These are phyloP conservation scores for Jaltomata sinuosa DNA, from an alignment of 257 asterid species.

Conservation along the genomic window DNA sequence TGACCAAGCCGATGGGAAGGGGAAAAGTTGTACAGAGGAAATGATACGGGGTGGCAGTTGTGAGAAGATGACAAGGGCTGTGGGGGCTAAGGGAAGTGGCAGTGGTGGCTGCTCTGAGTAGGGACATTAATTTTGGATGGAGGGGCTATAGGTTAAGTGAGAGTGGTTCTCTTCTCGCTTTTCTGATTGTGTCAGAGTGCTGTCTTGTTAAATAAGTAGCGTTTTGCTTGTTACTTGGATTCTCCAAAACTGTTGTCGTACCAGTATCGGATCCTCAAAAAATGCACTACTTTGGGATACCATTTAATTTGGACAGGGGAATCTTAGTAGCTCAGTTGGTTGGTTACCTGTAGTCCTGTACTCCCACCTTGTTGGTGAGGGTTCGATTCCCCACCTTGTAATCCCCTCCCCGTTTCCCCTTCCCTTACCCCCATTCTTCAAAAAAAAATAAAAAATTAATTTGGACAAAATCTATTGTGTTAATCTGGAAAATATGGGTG, in stretches of 20 bases:
- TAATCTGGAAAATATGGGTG: not conserved
- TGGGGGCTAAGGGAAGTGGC: not conserved
- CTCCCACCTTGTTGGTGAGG: too few relatives aligned
- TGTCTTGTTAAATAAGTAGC: not conserved
- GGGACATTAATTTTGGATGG: not conserved
- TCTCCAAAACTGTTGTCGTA: not conserved
- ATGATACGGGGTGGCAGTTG: not conserved
- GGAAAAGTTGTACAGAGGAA: not conserved
- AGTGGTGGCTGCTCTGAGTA: not conserved
- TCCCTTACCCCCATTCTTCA: too few relatives aligned
- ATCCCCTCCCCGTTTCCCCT: too few relatives aligned
- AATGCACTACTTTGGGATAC: not conserved
- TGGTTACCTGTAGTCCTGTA: too few relatives aligned
- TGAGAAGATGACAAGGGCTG: not conserved
- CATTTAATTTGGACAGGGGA: too few relatives aligned
- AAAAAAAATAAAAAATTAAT: too few relatives aligned
- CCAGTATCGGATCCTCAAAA: not conserved
- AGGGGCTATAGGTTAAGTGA: not conserved
- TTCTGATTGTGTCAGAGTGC: not conserved
- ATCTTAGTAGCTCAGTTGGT: too few relatives aligned
- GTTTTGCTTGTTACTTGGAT: not conserved
- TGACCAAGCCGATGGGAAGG: not conserved
- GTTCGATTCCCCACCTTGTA: too few relatives aligned
- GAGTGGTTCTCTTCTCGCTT: not conserved
- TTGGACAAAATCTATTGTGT: not conserved